Base-by-base conservation (phyloP, 2,329 filamentous ascomycete genomes). In the Massarina eburnea region DNA sequence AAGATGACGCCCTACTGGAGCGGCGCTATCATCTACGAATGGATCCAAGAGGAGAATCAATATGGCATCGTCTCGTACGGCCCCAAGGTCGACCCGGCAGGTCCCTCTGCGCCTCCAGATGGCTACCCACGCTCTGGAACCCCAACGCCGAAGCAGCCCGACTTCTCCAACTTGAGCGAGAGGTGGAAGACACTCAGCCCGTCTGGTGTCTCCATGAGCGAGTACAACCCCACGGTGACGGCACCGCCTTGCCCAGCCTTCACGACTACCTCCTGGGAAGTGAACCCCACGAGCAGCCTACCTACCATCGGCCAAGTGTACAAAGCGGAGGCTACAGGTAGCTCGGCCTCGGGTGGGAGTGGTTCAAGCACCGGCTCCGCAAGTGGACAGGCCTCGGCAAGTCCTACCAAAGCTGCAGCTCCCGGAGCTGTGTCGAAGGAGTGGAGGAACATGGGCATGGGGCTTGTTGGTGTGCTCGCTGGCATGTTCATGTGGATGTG, bases 1-100 rank as follows among this genome's bases (percentile, higher is more conserved):
- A 71, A 88, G 2, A 95, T 95, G 90, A 73, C 79, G 5, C 75
- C 77, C 72, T 83, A 76, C 21, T 85, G 81, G 78, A 91, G 87
- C 41, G 90, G 90, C 43, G 79, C 88, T 42, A 91, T 95, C 52
- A 78, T 95, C 55, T 95, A 95, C 71, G 89, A 95, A 67, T 95
- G 90, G 90, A 89, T 95, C 52, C 75, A 92, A 65, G 90, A 95
- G 70, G 76, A 80, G 40, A 95, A 95, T 70, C 71, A 89, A 61
- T 95, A 95, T 68, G 90, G 90, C 30, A 76, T 95, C 27, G 80
- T 95, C 58, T 84, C 79, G 17, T 95, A 95, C 65, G 88, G 86
- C 1, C 73, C 80, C 3, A 70, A 75, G n/a, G 78, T 77, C 9
- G 76, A 76, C 27, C 72, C 77, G 18, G 69, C 77, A 1, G 58